phyloP scores from a whole-genome alignment of 257 asterid species.

The Solanum appendiculatum region DNA sequence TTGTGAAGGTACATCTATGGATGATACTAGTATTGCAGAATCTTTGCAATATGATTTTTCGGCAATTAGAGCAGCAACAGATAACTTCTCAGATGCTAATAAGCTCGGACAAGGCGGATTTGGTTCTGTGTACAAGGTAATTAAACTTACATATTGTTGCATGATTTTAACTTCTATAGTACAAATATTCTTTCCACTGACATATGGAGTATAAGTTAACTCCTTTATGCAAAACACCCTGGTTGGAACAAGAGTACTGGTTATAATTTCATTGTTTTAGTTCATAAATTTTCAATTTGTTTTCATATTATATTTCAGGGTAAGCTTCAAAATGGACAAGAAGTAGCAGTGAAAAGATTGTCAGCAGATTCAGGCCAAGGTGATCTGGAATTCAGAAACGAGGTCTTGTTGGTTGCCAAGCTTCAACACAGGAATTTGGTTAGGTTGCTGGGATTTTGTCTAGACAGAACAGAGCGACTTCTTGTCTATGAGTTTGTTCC shows the following conservation, averaged over 20 bases:
- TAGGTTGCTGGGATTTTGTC: slow-evolving; percentile 10
- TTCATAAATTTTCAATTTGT: background rate
- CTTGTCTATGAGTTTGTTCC: slow-evolving; percentile 14
- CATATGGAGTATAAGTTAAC: no score
- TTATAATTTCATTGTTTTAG: no score
- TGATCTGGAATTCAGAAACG: slow-evolving; percentile 7
- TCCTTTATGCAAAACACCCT: no score
- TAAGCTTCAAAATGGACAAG: slow-evolving; percentile 1
- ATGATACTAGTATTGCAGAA: background rate
- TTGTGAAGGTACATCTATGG: background rate
- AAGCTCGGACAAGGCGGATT: slow-evolving; percentile 15
- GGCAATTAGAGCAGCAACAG: slow-evolving; percentile 1
- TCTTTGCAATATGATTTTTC: slow-evolving; percentile 1
- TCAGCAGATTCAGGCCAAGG: slow-evolving; percentile 9
- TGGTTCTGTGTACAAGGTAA: slow-evolving; percentile 22
- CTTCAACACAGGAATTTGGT: slow-evolving; percentile 23
- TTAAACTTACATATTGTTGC: background rate
- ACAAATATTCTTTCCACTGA: no score
- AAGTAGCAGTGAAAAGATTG: slow-evolving; percentile 17
- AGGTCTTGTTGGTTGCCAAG: slow-evolving; percentile 7
- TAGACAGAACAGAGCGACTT: slow-evolving; percentile 8
- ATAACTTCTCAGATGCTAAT: slow-evolving; percentile 9
- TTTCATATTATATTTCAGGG: slow-evolving; percentile 11
- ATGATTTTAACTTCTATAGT: no score
- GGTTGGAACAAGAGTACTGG: no score